Percentiles rank a stretch among this genome's conserved stretches.
These are phyloP conservation scores for Globisporangium cylindrosporum DNA, from an alignment of 352 stramenopile genomes.

Conservation along the genomic window DNA sequence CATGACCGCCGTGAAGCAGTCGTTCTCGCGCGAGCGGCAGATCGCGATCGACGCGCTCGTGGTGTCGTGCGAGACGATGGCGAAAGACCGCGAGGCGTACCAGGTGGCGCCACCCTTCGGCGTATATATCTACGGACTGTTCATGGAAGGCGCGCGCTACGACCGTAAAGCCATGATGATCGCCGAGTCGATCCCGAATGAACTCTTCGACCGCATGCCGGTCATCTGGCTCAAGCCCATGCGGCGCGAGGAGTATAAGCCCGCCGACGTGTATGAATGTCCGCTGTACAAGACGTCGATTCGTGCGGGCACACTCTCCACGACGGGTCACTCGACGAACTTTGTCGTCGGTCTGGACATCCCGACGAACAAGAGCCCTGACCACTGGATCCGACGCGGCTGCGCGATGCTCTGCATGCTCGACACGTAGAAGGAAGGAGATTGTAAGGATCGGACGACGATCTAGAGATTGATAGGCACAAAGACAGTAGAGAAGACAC, in stretches of 20 bases:
- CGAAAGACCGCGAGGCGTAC: constrained; percentile 71
- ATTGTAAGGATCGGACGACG: not conserved
- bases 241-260: constrained; percentile 70
- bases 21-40: constrained; percentile 85
- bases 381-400: constrained; percentile 93
- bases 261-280: constrained; percentile 83
- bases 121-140: constrained; percentile 94
- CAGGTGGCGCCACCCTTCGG: constrained; percentile 62
- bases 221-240: constrained; percentile 91
- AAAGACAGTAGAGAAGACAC: constrained; percentile 1
- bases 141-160: constrained; percentile 93
- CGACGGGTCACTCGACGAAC: constrained; percentile 93
- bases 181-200: constrained; percentile 87
- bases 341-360: constrained; percentile 90
- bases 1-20: constrained; percentile 94
- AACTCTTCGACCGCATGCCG: constrained; percentile 89
- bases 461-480: not conserved
- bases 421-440: constrained; percentile 67
- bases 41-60: constrained; percentile 92
- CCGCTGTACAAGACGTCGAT: constrained; percentile 94
- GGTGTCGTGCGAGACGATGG: constrained; percentile 81
- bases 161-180: constrained; percentile 73
- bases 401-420: constrained; percentile 94
- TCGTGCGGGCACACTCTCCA: constrained; percentile 88
- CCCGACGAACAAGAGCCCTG: constrained; percentile 70